Base-by-base conservation (phyloP, 331 rosid species). In the Malus hybrid region DNA sequence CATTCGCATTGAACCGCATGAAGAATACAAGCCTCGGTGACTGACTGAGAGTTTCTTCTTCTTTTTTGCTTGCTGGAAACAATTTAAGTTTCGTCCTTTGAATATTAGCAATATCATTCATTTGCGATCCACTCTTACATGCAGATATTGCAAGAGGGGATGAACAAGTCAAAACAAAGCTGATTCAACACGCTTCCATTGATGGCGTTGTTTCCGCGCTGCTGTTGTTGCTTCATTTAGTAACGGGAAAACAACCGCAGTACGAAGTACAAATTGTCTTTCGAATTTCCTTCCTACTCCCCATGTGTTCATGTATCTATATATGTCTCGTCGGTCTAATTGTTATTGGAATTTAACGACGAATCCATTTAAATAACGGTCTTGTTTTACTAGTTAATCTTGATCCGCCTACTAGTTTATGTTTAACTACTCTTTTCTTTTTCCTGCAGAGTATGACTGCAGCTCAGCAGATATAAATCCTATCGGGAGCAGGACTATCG, bases 401-500 rank as follows among this genome's bases (percentile, higher is more conserved):
- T 50, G 56, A 50, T 50, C 56, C 56, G 3, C 56, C 29, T 33
- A 5, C 66, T 32, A 20, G 53, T 9, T 50, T 34, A 15, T 61
- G 4, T 50, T 19, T 36, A 58, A 18, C 60, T 50, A 14, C 80
- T 74, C 29, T 58, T 62, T 75, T 71, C 56, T 75, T 71, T 71
- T 76, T 80, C 52, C 39, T 71, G 55, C 57, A 11, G 83, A 94
- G 99, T 92, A 92, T 26, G 96, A 94, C 82, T 94, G 99, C 90
- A 94, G 97, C 84, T 82, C 99, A 57, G 96, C 96, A 30, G 96
- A 92, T 81, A 92, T 92, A 84, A 94, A 92, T 80, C 97, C 97
- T 75, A 89, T 92, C 34, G 92, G 95, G 92, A 87, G 87, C 93
- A 86, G 86, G 99, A 94, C 77, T 89, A 90, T 55, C 87, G 97